These are phyloP conservation scores for Boletus subluridellus DNA, from an alignment of 1,284 basidiomycete species.

Conservation along the genomic window DNA sequence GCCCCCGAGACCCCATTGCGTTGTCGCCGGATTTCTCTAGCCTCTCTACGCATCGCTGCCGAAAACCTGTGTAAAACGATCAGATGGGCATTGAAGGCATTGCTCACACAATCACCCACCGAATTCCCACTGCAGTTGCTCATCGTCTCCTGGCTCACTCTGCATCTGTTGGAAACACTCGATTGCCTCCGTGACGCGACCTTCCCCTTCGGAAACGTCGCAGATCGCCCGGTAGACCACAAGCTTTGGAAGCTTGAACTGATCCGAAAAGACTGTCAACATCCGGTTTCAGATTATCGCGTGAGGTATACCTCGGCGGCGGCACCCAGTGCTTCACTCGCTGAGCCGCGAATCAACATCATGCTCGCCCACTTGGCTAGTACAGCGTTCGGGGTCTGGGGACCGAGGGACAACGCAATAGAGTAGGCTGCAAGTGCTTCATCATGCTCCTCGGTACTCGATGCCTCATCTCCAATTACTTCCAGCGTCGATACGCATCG, in stretches of 20 bases:
- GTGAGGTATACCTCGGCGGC: background rate
- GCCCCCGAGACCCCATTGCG: background rate
- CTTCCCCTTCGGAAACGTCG: background rate
- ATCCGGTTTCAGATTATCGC: background rate
- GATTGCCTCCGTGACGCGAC: background rate
- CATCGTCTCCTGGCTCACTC: background rate
- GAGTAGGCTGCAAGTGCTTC: background rate
- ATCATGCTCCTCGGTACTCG: background rate
- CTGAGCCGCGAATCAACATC: background rate
- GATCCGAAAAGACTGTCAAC: background rate
- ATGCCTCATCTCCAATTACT: background rate
- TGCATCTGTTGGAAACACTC: background rate
- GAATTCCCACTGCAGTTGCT: background rate
- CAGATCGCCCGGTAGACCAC: background rate
- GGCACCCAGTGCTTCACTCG: background rate
- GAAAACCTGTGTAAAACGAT: background rate
- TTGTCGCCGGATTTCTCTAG: slow-evolving; percentile 1
- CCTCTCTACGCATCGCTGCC: background rate
- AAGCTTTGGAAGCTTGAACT: slow-evolving; percentile 8
- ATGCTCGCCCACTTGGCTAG: background rate
- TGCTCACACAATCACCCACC: background rate
- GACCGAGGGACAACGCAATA: background rate
- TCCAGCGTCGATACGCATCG: background rate
- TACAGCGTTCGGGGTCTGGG: background rate
- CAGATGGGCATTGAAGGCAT: no score